These are phyloP conservation scores for Hirschfeldia incana DNA, from an alignment of 345 rosid species.

Conservation along the genomic window DNA sequence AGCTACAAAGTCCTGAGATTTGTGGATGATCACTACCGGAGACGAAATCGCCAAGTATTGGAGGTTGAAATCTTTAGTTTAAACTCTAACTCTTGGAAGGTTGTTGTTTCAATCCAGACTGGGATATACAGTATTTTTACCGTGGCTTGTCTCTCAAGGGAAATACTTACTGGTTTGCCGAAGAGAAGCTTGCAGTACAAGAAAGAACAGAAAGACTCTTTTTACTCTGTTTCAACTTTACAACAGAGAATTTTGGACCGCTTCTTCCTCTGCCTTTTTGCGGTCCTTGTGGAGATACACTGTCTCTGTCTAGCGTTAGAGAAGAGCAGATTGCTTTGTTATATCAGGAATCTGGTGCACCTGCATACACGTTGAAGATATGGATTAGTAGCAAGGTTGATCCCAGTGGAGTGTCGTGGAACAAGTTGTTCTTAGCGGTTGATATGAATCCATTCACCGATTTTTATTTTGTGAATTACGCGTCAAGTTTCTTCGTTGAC, in stretches of 20 bases:
- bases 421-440: not conserved
- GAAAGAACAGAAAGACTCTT: not conserved
- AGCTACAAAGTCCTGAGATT: no score
- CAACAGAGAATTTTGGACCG: not conserved
- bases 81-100: constrained; percentile 1
- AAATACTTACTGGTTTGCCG: not conserved
- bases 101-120: not conserved
- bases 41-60: no score
- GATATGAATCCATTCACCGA: not conserved
- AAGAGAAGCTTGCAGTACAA: no score
- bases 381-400: constrained; percentile 14
- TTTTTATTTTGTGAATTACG: not conserved
- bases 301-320: constrained; percentile 16
- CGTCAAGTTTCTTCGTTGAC: constrained; percentile 13
- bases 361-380: not conserved
- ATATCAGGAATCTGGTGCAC: not conserved
- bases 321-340: not conserved
- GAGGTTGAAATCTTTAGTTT: not conserved
- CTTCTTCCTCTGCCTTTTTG: constrained; percentile 2
- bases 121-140: not conserved
- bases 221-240: not conserved
- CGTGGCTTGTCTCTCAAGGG: not conserved
- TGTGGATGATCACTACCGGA: no score
- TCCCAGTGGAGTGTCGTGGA: constrained; percentile 18
- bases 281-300: not conserved